Base-by-base conservation (phyloP, 805 yeast genomes). In the Suhomyces kilbournensis region DNA sequence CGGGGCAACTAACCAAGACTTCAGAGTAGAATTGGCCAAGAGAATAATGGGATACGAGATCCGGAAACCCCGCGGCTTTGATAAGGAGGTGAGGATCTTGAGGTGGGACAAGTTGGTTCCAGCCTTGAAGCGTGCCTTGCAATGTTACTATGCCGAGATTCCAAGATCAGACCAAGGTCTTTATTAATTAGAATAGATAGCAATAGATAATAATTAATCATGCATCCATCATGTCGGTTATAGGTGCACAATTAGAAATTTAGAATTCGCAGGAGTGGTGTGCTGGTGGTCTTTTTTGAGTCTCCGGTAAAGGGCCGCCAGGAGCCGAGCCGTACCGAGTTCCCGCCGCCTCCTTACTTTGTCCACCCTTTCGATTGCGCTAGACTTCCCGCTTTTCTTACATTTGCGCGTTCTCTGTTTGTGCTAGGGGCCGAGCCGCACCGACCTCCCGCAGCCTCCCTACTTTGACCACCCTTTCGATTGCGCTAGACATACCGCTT, bases 21-120 rank as follows among this genome's bases (percentile, higher is more conserved):
- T 72, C 58, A 69, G 83, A 54, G 66, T 74, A 17, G 86, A 83
- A 56, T 70, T 84, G 54, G 88, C 88, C 3, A 81, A 81, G 53
- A 71, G 88, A 62, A 83, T 84, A 22, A 83, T 84, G 86, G 78
- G 79, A 17, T 84, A 84, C 62, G 83, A 80, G 53, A 68, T 74
- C 28, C 74, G 87, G 59, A 83, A 82, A 58, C 89, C 88, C 25
- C 72, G 88, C 59, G 87, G 87, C 1, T 83, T 84, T 65, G 88
- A 84, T 61, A 84, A 84, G 66, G 87, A 83, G 58, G 86, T 84
- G 35, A 67, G 88, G 45, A 83, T 84, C 44, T 65, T 84, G 55
- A 74, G 77, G 51, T 84, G 88, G 88, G 81, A 77, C 48, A 81
- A 77, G 54, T 69, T 84, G 50, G 76, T 74, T 4, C 82, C 85